These are phyloP conservation scores for Aspergillus texensis DNA, from an alignment of 2,329 filamentous ascomycete species.

Conservation along the genomic window DNA sequence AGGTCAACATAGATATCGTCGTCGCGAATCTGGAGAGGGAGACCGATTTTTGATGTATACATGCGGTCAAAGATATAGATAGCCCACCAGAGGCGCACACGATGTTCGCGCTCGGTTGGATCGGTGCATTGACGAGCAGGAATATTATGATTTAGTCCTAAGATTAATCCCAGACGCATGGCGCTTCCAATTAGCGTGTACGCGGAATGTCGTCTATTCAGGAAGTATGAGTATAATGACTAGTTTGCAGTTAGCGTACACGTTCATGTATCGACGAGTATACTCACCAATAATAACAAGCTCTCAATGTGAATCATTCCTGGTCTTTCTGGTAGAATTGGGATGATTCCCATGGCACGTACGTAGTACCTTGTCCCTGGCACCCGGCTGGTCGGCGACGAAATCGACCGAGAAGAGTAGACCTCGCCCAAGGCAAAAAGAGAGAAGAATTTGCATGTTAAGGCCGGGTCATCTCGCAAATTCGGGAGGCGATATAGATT, in stretches of 20 bases:
- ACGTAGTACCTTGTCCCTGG: conserved; percentile 46
- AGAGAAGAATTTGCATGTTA: conserved; percentile 45
- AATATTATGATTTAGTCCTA: conserved; percentile 45
- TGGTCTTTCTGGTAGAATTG: conserved; percentile 44
- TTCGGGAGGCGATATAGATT: conserved; percentile 26
- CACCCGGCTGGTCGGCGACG: conserved; percentile 25
- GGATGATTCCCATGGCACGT: conserved; percentile 38
- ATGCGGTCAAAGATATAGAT: conserved; percentile 42
- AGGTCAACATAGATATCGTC: conserved; percentile 44
- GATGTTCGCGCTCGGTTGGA: conserved; percentile 36
- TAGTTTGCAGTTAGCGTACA: conserved; percentile 7
- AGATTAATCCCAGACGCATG: conserved; percentile 41
- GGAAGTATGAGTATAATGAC: conserved; percentile 29
- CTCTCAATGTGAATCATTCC: conserved; percentile 45
- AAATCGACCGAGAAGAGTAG: conserved; percentile 37
- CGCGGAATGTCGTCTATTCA: conserved; percentile 31
- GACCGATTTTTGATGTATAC: conserved; percentile 49
- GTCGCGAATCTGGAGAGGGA: conserved; percentile 50
- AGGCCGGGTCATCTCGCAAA: conserved; percentile 29
- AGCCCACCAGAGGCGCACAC: conserved; percentile 36
- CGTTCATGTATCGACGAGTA: background rate
- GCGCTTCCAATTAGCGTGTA: conserved; percentile 36
- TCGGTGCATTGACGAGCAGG: conserved; percentile 29
- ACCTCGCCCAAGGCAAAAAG: conserved; percentile 47
- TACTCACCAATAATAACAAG: conserved; percentile 37